Conservation (phyloP, 2,329 filamentous ascomycete genomes). For the Calonectria honghensis region DNA sequence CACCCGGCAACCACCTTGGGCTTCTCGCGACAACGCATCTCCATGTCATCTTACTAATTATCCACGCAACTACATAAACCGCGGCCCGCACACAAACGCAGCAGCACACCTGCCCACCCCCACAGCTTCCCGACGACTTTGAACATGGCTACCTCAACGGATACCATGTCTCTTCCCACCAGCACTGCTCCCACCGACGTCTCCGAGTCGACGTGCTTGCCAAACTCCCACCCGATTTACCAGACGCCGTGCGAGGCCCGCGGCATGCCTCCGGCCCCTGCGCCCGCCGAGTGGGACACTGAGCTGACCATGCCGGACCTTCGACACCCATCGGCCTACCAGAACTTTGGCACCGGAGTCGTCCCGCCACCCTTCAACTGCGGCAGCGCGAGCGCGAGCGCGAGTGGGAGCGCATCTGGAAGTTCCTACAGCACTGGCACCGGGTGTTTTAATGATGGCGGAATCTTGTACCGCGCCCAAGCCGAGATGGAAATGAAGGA, state of each 20-base stretch:
- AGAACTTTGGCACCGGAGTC: conserved; percentile 37
- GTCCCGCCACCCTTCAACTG: conserved; percentile 24
- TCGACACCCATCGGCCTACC: conserved; percentile 33
- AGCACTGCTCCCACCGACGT: conserved; percentile 58
- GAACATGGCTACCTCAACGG: conserved; percentile 59
- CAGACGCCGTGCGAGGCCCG: conserved; percentile 41
- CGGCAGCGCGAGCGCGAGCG: conserved; percentile 18
- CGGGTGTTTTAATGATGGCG: conserved; percentile 53
- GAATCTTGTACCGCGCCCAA: conserved; percentile 53
- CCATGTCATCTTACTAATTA: conserved; percentile 21
- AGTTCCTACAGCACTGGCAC: conserved; percentile 30
- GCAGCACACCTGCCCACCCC: background rate
- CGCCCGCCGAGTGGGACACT: conserved; percentile 57
- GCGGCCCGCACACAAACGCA: conserved; percentile 3
- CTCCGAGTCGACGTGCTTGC: conserved; percentile 55
- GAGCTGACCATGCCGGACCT: conserved; percentile 50
- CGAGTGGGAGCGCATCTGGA: conserved; percentile 29
- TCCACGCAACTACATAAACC: conserved; percentile 6
- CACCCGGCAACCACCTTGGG: background rate
- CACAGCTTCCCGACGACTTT: background rate
- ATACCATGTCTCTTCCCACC: conserved; percentile 57
- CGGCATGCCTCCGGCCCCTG: conserved; percentile 39
- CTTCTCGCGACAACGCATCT: background rate
- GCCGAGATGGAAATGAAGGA: conserved; percentile 54
- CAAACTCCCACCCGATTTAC: conserved; percentile 44